Conservation (phyloP, 2,329 filamentous ascomycete genomes). For the Graphium sp. region DNA sequence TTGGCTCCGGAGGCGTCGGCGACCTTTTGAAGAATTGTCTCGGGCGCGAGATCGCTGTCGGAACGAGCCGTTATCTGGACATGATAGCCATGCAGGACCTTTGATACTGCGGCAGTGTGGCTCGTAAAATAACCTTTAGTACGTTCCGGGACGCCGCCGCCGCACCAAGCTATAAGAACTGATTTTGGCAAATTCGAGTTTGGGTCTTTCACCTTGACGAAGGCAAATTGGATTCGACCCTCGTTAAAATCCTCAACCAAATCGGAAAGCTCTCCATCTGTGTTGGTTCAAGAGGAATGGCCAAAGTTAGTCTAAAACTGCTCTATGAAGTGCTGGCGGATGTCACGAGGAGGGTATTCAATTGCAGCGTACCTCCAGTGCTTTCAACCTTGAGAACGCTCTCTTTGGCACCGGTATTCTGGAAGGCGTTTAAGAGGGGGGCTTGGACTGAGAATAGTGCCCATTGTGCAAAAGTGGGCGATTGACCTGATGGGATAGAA, state of each 20-base stretch:
- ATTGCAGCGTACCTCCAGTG: conserved; percentile 53
- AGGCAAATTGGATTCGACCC: conserved; percentile 91
- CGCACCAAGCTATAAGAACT: conserved; percentile 91
- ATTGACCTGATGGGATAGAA: conserved; percentile 34
- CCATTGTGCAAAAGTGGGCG: conserved; percentile 81
- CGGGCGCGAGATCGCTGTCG: conserved; percentile 73
- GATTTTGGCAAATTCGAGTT: conserved; percentile 82
- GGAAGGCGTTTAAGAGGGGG: conserved; percentile 83
- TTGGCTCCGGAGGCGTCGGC: conserved; percentile 89
- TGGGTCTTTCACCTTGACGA: conserved; percentile 89
- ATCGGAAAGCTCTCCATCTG: conserved; percentile 81
- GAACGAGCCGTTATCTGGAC: conserved; percentile 94
- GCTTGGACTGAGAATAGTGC: conserved; percentile 86
- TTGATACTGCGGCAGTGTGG: conserved; percentile 76
- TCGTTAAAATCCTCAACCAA: conserved; percentile 94
- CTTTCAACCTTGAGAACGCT: conserved; percentile 89
- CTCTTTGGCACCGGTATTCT: conserved; percentile 73
- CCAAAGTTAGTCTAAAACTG: neutral
- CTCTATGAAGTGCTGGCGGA: neutral
- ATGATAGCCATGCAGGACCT: conserved; percentile 90
- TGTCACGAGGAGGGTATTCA: no score
- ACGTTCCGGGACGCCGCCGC: conserved; percentile 91
- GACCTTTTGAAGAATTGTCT: conserved; percentile 82
- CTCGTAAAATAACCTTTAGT: conserved; percentile 98
- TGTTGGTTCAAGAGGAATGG: neutral